Evolutionary conservation across 495 filamentous ascomycete genomes (phyloP).

Genomic region (Aspergillus wentii): DNA sequence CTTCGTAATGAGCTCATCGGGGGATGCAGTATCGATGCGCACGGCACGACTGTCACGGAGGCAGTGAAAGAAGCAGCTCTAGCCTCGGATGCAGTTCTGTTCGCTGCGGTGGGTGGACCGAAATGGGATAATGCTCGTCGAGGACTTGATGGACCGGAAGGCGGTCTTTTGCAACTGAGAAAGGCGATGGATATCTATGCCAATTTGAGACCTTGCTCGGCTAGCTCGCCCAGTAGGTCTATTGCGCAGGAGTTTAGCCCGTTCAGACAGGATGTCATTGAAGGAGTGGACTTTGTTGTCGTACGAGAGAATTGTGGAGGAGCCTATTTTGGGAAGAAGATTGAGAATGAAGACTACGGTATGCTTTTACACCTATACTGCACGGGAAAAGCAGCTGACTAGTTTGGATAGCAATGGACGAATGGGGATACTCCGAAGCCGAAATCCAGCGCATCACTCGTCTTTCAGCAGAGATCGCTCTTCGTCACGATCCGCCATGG

Average conservation of each 20-base stretch:
- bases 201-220: conserved; percentile 44
- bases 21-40: conserved; percentile 41
- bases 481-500: conserved; percentile 38
- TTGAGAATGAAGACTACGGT: conserved; percentile 42
- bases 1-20: conserved; percentile 44
- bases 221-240: conserved; percentile 31
- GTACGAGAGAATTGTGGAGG: conserved; percentile 50
- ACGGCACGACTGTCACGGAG: conserved; percentile 40
- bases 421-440: conserved; percentile 41
- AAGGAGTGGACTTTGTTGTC: conserved; percentile 46
- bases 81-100: conserved; percentile 43
- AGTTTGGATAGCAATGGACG: conserved; percentile 31
- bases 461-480: conserved; percentile 40
- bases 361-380: conserved; percentile 6
- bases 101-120: conserved; percentile 46
- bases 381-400: background rate
- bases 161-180: conserved; percentile 40
- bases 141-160: conserved; percentile 40
- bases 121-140: conserved; percentile 44
- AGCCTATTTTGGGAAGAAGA: conserved; percentile 48
- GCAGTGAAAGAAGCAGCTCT: conserved; percentile 37
- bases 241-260: conserved; percentile 37
- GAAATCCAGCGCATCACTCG: conserved; percentile 47
- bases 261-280: conserved; percentile 39
- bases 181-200: conserved; percentile 47